A percentile compares a stretch with the other conserved stretches of the same genome.
Conservation (phyloP, 2,329 filamentous ascomycete genomes). For the Lomentospora prolificans region DNA sequence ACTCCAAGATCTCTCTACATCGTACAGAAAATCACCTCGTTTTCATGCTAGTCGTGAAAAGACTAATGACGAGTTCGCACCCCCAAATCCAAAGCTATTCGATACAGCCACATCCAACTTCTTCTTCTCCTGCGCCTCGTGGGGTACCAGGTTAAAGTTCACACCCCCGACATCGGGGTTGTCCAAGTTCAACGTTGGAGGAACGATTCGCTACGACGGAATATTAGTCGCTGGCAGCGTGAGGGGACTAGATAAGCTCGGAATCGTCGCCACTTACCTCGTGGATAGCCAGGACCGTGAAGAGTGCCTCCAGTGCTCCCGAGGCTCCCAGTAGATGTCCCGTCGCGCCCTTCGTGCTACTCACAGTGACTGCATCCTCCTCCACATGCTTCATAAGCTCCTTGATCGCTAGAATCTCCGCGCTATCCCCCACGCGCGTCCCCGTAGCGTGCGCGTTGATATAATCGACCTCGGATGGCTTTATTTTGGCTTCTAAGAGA, state of each 20-base stretch:
- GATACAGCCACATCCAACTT: conserved; percentile 65
- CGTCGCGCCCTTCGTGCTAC: conserved; percentile 87
- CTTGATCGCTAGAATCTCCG: conserved; percentile 78
- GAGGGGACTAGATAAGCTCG: background rate
- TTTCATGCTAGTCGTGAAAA: conserved; percentile 39
- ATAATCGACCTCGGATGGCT: conserved; percentile 69
- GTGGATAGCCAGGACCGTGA: conserved; percentile 68
- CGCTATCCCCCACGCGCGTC: conserved; percentile 74
- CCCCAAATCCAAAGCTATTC: conserved; percentile 97
- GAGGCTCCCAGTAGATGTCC: conserved; percentile 88
- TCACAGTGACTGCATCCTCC: conserved; percentile 64
- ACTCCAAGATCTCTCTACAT: too few relatives aligned
- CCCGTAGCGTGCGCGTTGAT: conserved; percentile 94
- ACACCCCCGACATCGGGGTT: conserved; percentile 52
- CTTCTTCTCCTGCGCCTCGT: conserved; percentile 55
- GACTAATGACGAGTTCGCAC: conserved; percentile 85
- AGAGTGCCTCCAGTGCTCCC: conserved; percentile 82
- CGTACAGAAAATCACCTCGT: background rate
- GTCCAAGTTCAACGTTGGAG: conserved; percentile 77
- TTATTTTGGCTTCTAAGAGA: conserved; percentile 59
- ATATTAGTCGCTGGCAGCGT: conserved; percentile 11
- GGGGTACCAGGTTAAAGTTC: conserved; percentile 77
- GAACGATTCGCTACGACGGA: conserved; percentile 58
- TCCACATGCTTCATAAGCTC: conserved; percentile 58
- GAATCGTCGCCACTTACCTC: conserved; percentile 56